These are phyloP conservation scores for Acephala macrosclerotiorum DNA, from an alignment of 2,329 filamentous ascomycete species.

Conservation along the genomic window DNA sequence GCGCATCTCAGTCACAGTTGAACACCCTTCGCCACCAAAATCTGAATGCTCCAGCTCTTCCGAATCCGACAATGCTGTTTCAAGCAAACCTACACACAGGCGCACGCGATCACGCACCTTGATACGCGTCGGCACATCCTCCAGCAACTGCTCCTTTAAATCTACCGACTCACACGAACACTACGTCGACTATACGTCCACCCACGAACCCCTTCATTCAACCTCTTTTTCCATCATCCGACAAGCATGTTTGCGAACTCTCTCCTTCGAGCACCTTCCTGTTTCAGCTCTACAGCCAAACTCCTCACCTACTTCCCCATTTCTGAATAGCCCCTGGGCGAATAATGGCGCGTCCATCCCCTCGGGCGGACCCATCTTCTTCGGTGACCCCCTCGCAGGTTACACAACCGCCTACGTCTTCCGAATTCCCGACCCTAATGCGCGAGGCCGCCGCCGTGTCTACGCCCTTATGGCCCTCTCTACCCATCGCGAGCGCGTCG, in stretches of 20 bases:
- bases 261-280: conserved; percentile 72
- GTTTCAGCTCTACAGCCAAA: conserved; percentile 52
- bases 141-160: conserved; percentile 51
- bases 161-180: conserved; percentile 61
- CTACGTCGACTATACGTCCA: conserved; percentile 73
- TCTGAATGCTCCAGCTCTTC: conserved; percentile 38
- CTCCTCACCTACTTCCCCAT: conserved; percentile 49
- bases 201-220: conserved; percentile 67
- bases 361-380: conserved; percentile 72
- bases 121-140: conserved; percentile 35
- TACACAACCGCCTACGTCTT: conserved; percentile 77
- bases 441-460: conserved; percentile 72
- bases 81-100: conserved; percentile 28
- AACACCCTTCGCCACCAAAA: conserved; percentile 40
- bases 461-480: conserved; percentile 72
- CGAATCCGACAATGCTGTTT: conserved; percentile 38
- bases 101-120: conserved; percentile 31
- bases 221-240: conserved; percentile 72
- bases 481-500: conserved; percentile 69
- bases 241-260: conserved; percentile 69
- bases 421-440: conserved; percentile 71
- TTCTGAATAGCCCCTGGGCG: conserved; percentile 48
- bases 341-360: conserved; percentile 52
- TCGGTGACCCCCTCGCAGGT: conserved; percentile 69
- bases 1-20: conserved; percentile 54